Evolutionary conservation across 495 filamentous ascomycete genomes (phyloP), one percentile per base, ranked within the genome.

Genomic region (Hypoxylon lienhwacheense): DNA sequence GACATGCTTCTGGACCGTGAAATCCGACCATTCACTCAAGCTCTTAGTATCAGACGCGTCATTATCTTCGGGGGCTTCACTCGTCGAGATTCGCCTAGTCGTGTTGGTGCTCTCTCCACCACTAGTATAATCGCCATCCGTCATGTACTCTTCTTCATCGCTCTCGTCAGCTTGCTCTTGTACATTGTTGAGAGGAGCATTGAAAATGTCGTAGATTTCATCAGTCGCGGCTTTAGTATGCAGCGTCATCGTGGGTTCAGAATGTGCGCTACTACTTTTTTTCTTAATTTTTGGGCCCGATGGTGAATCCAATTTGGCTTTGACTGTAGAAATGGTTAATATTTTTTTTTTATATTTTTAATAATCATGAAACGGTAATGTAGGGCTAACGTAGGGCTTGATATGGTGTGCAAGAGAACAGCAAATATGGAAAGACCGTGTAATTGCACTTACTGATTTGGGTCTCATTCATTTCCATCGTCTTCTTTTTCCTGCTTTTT

Each of bases 161-260:
- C 81, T 86, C 26, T 74, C 77, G 22, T 70, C 71, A 25, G 63
- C 67, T 7, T 77, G 68, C 12, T 74, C 65, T 24, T 60, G 55
- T 2, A 59, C 59, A 10, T 77, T 59, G 59, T 88, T 82, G 35
- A 96, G 68, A 5, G 95, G 92, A 36, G 95, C 89, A 62, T 93
- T 97, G 72, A 98, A 97, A 31, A 98, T 85, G 53, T 88, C 89
- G 68, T 97, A 95, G 39, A 98, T 97, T 55, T 97, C 95, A 63
- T 97, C 91, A 39, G 90, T 96, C 1, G 93, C 93, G 44, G 91
- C 92, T 42, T 84, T 89, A 12, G 93, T 98, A 64, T 97, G 89
- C 55, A 98, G 81, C 1, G 93, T 98, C 91, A 98, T 97, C 1
- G 93, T 98, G 19, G 90, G 89, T 65, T 96, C 90, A 1, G 80